These are phyloP conservation scores for Castanospermum australe DNA, from an alignment of 306 rosid species.

Conservation along the genomic window DNA sequence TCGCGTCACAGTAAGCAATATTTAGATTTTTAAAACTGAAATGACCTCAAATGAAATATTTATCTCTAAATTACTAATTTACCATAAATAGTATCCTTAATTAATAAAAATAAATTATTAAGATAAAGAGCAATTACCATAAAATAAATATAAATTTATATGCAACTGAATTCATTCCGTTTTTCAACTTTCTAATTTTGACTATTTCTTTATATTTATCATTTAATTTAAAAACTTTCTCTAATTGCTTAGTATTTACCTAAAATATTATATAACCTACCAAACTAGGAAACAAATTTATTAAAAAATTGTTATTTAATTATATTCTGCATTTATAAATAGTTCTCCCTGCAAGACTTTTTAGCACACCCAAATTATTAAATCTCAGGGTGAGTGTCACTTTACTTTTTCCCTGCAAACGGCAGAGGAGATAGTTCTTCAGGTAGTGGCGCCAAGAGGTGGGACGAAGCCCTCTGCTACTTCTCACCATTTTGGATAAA, in stretches of 20 bases:
- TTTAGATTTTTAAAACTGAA: too few species aligned
- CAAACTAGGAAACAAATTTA: neutral
- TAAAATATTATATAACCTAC: neutral
- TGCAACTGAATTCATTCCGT: neutral
- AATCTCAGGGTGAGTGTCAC: neutral
- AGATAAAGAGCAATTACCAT: neutral
- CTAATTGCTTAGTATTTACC: neutral
- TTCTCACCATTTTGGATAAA: neutral
- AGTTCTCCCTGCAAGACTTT: neutral
- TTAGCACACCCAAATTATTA: neutral
- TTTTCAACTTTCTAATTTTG: neutral
- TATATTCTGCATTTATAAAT: neutral
- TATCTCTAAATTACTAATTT: too few species aligned
- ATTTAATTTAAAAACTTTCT: neutral
- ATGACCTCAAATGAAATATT: too few species aligned
- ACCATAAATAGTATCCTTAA: neutral
- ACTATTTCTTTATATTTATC: neutral
- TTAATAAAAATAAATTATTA: neutral
- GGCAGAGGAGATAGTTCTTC: neutral
- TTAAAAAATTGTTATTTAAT: neutral
- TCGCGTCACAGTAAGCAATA: too few species aligned
- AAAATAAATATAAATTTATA: neutral
- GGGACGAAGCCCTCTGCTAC: neutral
- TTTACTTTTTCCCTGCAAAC: neutral
- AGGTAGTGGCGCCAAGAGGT: neutral